Percentiles rank a stretch among this genome's conserved stretches.
phyloP scores from a whole-genome alignment of 371 early-diverging fungal species.

The Phascolomyces articulosus region DNA sequence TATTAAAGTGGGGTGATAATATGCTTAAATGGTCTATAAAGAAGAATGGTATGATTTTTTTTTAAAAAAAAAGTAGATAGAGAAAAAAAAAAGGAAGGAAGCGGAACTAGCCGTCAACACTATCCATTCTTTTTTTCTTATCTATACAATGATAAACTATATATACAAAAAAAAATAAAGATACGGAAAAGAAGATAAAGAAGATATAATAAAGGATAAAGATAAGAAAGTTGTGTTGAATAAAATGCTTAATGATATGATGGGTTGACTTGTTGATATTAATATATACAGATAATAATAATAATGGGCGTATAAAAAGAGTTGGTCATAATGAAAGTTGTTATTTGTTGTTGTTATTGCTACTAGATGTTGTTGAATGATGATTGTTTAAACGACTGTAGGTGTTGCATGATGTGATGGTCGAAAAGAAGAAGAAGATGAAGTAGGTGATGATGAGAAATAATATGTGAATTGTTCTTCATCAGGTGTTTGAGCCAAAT shows the following conservation, averaged over 20 bases:
- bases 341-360: not conserved
- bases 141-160: not conserved
- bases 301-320: not conserved
- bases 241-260: too few relatives aligned
- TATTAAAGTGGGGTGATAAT: too few relatives aligned
- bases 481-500: constrained; percentile 17
- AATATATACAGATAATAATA: not conserved
- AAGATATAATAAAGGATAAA: not conserved
- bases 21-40: too few relatives aligned
- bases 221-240: too few relatives aligned
- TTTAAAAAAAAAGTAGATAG: too few relatives aligned
- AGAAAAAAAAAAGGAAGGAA: not conserved
- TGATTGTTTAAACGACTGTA: not conserved
- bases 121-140: not conserved
- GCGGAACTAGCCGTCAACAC: not conserved
- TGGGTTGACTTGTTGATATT: not conserved
- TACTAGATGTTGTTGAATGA: not conserved
- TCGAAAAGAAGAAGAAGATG: constrained; percentile 8
- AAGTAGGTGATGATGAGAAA: constrained; percentile 15
- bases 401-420: constrained; percentile 2
- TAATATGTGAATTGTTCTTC: constrained; percentile 23
- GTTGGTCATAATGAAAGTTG: not conserved
- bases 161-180: not conserved
- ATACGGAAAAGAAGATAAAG: not conserved
- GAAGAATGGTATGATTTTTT: too few relatives aligned